A percentile compares a stretch with the other conserved stretches of the same genome.
Conservation (phyloP, 805 yeast genomes). For the Kuraishia piskuri region DNA sequence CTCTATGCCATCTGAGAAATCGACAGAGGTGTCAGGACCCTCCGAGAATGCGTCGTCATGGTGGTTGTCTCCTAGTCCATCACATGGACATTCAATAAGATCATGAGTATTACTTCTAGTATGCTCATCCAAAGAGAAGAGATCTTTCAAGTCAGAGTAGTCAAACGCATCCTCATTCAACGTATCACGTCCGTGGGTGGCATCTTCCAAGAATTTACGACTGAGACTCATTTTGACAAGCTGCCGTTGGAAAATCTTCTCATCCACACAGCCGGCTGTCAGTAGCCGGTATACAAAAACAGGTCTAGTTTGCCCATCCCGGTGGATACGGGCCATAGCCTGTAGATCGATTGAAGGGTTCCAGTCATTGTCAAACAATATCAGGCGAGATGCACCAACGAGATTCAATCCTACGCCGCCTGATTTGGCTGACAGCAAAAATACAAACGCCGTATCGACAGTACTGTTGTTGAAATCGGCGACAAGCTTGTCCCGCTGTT, state of each 20-base stretch:
- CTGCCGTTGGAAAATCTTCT: slow-evolving; percentile 89
- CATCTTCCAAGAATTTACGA: slow-evolving; percentile 50
- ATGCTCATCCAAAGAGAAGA: slow-evolving; percentile 50
- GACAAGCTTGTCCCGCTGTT: slow-evolving; percentile 57
- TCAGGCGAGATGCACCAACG: slow-evolving; percentile 80
- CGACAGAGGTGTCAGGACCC: slow-evolving; percentile 4
- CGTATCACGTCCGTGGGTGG: slow-evolving; percentile 18
- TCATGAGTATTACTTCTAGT: slow-evolving; percentile 71
- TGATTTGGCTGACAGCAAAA: slow-evolving; percentile 78
- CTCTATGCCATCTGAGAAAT: background rate
- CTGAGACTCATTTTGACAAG: slow-evolving; percentile 75
- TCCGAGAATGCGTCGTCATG: slow-evolving; percentile 13
- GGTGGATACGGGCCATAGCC: slow-evolving; percentile 90
- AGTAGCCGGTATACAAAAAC: slow-evolving; percentile 77
- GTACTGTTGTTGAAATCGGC: slow-evolving; percentile 51
- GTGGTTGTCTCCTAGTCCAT: slow-evolving; percentile 40
- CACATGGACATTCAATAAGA: slow-evolving; percentile 55
- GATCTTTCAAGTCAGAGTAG: slow-evolving; percentile 57
- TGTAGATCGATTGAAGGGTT: slow-evolving; percentile 89
- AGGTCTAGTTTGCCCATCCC: slow-evolving; percentile 83
- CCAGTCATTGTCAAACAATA: slow-evolving; percentile 93
- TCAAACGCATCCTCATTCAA: slow-evolving; percentile 59
- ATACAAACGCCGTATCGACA: slow-evolving; percentile 39
- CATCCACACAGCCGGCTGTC: slow-evolving; percentile 88
- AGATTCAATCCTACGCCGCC: slow-evolving; percentile 93